These are phyloP conservation scores for Gossypium aridum DNA, from an alignment of 441 rosid species.

Conservation along the genomic window DNA sequence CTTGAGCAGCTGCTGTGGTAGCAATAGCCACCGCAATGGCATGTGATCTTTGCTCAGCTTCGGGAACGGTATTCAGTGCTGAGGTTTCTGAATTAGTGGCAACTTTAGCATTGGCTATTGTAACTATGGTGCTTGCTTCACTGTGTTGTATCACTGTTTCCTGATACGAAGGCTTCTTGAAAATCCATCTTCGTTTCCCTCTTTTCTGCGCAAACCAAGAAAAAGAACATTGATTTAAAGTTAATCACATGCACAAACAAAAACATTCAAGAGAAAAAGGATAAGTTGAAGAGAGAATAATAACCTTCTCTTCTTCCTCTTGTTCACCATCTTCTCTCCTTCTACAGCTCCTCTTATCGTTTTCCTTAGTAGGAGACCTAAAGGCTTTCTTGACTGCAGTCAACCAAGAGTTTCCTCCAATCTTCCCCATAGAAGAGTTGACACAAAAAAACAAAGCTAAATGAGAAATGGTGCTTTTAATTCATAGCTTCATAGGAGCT, in stretches of 20 bases:
- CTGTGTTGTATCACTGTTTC: conserved; percentile 22
- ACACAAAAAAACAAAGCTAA: conserved; percentile 7
- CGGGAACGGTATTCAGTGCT: background rate
- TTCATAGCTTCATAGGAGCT: conserved; percentile 9
- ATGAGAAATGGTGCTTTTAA: background rate
- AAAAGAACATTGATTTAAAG: background rate
- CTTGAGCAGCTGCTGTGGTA: conserved; percentile 31
- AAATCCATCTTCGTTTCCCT: conserved; percentile 42
- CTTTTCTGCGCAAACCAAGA: conserved; percentile 33
- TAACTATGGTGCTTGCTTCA: conserved; percentile 17
- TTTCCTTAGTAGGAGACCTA: conserved; percentile 30
- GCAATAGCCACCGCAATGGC: conserved; percentile 31
- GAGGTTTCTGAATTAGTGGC: background rate
- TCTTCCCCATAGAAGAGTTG: conserved; percentile 30
- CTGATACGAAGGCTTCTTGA: conserved; percentile 33
- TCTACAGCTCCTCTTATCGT: conserved; percentile 28
- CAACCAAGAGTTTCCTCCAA: conserved; percentile 46
- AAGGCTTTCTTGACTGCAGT: conserved; percentile 43
- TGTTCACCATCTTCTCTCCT: conserved; percentile 43
- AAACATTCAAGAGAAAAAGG: background rate
- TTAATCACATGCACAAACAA: background rate
- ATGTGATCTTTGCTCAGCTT: conserved; percentile 18
- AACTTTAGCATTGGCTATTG: conserved; percentile 1
- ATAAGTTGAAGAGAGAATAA: background rate
- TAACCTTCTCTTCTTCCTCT: conserved; percentile 39